Evolutionary conservation across 495 filamentous ascomycete species (phyloP).

Genomic region (Cenococcum geophilum): DNA sequence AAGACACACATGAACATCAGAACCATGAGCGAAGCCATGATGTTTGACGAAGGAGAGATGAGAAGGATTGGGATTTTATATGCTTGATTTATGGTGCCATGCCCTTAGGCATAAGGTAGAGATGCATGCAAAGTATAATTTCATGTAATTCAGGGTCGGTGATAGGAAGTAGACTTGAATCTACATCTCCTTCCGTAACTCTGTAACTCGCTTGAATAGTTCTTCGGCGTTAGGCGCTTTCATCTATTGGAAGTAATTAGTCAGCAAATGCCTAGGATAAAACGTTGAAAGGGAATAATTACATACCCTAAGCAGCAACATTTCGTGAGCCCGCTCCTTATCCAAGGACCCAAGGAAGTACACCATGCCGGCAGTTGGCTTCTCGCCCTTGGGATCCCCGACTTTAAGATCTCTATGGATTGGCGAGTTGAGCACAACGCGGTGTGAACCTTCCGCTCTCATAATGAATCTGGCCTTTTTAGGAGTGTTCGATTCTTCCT

Average conservation of each 20-base stretch:
- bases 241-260: slow-evolving; percentile 24
- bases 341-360: slow-evolving; percentile 40
- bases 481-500: background rate
- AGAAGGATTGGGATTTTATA: too few species aligned
- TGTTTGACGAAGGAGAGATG: too few species aligned
- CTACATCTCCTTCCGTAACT: slow-evolving; percentile 34
- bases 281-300: background rate
- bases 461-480: slow-evolving; percentile 62
- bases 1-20: too few species aligned
- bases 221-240: slow-evolving; percentile 24
- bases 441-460: slow-evolving; percentile 75
- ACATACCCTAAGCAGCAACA: slow-evolving; percentile 64
- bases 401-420: slow-evolving; percentile 68
- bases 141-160: too few species aligned
- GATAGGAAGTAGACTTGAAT: background rate
- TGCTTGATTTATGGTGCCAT: too few species aligned
- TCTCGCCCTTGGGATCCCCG: slow-evolving; percentile 50
- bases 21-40: too few species aligned
- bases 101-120: too few species aligned
- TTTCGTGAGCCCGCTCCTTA: slow-evolving; percentile 7
- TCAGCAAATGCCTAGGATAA: background rate
- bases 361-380: slow-evolving; percentile 46
- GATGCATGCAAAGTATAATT: too few species aligned
- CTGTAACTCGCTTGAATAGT: slow-evolving; percentile 28
- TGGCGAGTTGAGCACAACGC: slow-evolving; percentile 80